A percentile compares a stretch with the other conserved stretches of the same genome.
Evolutionary conservation across 2,329 filamentous ascomycete genomes (phyloP).

Genomic region (Remersonia thermophila): DNA sequence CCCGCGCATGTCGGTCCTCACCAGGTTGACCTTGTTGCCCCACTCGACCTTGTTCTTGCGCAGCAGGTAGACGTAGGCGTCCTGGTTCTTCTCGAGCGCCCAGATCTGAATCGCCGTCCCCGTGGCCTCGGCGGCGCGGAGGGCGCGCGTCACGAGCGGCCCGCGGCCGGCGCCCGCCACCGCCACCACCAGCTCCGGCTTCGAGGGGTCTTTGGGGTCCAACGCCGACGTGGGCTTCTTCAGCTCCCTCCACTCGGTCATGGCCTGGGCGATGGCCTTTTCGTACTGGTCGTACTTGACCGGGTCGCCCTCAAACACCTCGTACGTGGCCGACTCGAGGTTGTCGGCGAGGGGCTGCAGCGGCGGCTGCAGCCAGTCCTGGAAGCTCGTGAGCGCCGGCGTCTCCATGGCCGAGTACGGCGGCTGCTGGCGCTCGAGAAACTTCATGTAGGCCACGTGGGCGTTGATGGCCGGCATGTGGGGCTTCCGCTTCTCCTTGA

Average conservation of each 20-base stretch:
- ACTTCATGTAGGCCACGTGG: conserved; percentile 68
- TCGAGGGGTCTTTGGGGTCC: conserved; percentile 8
- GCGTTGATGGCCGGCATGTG: conserved; percentile 20
- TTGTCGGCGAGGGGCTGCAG: conserved; percentile 93
- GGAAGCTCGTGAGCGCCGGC: conserved; percentile 46
- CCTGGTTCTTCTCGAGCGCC: conserved; percentile 96
- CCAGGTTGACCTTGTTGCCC: conserved; percentile 67
- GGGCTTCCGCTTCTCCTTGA: conserved; percentile 34
- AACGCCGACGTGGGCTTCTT: conserved; percentile 61
- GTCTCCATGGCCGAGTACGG: conserved; percentile 40
- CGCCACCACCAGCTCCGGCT: conserved; percentile 55
- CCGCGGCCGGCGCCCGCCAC: conserved; percentile 90
- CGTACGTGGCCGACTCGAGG: conserved; percentile 91
- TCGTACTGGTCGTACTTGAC: conserved; percentile 98
- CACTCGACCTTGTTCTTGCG: conserved; percentile 76
- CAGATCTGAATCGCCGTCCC: conserved; percentile 74
- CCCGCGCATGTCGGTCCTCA: conserved; percentile 93
- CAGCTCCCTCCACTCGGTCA: conserved; percentile 64
- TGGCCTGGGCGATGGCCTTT: conserved; percentile 64
- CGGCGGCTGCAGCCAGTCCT: conserved; percentile 92
- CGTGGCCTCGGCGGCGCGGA: conserved; percentile 65
- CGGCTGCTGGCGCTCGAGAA: conserved; percentile 73
- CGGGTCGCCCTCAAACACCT: conserved; percentile 96
- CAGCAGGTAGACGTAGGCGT: conserved; percentile 86
- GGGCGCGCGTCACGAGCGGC: conserved; percentile 75